Evolutionary conservation across 2,329 filamentous ascomycete species (phyloP).

Genomic region (Pezicula carpinea): DNA sequence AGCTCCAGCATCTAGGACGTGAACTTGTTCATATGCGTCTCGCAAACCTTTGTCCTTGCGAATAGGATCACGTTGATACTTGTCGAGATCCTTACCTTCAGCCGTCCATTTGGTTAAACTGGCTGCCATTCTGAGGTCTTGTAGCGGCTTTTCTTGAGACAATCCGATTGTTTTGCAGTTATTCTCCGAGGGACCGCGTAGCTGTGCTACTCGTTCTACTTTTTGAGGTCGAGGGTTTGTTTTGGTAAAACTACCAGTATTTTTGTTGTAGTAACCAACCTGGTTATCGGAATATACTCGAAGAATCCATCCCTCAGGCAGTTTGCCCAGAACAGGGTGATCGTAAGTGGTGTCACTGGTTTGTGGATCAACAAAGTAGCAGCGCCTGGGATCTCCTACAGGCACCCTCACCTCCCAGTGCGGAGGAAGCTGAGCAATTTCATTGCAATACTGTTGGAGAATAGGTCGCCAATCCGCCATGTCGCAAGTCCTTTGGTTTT

Average conservation of each 20-base stretch:
- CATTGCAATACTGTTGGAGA: not conserved
- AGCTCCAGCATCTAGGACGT: constrained; percentile 22
- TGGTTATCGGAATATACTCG: not conserved
- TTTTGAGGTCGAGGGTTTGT: not conserved
- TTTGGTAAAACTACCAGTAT: not conserved
- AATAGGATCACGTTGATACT: constrained; percentile 4
- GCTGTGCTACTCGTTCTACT: no score
- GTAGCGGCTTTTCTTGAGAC: not conserved
- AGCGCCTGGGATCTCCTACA: constrained; percentile 2
- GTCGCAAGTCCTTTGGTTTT: no score
- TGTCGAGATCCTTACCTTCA: not conserved
- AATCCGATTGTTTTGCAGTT: no score
- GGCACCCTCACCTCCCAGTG: constrained; percentile 7
- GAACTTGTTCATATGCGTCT: constrained; percentile 8
- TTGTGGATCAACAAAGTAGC: constrained; percentile 6
- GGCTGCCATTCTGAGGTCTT: not conserved
- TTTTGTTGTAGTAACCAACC: not conserved
- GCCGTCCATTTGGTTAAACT: not conserved
- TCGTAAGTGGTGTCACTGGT: constrained; percentile 1
- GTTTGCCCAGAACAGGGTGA: constrained; percentile 7
- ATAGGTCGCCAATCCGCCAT: no score
- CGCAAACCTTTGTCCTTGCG: constrained; percentile 8
- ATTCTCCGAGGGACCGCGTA: no score
- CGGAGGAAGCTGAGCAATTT: constrained; percentile 9
- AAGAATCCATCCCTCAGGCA: constrained; percentile 15